phyloP scores from a whole-genome alignment of 169 alveolate species.

The Plasmodium malariae region DNA sequence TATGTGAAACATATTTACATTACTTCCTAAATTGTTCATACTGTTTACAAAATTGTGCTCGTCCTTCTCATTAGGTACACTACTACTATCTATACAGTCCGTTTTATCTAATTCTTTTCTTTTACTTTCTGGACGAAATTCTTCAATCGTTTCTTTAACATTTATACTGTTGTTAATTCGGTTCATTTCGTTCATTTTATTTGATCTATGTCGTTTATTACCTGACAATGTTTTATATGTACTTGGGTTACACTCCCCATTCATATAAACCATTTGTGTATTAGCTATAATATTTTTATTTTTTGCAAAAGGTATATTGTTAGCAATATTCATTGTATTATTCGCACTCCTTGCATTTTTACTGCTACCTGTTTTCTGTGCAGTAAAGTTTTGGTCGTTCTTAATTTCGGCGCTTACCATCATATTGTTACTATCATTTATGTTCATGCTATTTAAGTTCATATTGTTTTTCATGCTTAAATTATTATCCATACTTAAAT shows the following conservation, averaged over 20 bases:
- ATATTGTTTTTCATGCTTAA: background rate
- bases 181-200: background rate
- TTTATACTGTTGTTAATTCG: background rate
- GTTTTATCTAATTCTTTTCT: slow-evolving; percentile 2
- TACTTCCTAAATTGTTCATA: slow-evolving; percentile 14
- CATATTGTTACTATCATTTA: slow-evolving; percentile 4
- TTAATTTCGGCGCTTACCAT: too few species aligned
- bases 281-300: slow-evolving; percentile 8
- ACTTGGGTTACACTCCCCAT: background rate
- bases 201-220: background rate
- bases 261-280: slow-evolving; percentile 17
- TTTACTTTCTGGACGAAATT: background rate
- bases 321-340: background rate
- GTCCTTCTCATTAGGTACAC: background rate
- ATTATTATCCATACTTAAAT: slow-evolving; percentile 3
- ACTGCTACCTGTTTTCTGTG: too few species aligned
- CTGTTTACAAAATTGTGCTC: background rate
- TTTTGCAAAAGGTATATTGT: slow-evolving; percentile 5
- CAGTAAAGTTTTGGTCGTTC: too few species aligned
- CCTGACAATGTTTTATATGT: background rate
- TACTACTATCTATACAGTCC: background rate
- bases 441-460: background rate
- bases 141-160: slow-evolving; percentile 15
- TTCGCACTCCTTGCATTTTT: background rate
- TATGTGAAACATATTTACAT: background rate